A percentile compares a stretch with the other conserved stretches of the same genome.
These are phyloP conservation scores for Trichoderma polysporum DNA, from an alignment of 2,329 filamentous ascomycete genomes.

Conservation along the genomic window DNA sequence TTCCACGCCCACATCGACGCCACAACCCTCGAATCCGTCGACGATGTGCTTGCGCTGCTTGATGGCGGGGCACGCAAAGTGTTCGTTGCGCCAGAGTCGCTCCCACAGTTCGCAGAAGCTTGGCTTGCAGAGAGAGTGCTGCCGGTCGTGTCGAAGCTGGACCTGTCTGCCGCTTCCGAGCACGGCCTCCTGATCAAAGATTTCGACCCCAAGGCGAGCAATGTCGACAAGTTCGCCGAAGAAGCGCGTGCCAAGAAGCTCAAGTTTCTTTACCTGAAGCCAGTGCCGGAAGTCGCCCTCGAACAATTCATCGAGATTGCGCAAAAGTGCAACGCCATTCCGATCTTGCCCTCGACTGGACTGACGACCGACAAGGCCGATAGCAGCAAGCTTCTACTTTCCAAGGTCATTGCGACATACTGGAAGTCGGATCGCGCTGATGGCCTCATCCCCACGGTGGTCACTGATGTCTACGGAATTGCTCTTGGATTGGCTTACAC, in stretches of 20 bases:
- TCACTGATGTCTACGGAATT: slow-evolving; percentile 82
- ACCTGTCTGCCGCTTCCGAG: slow-evolving; percentile 47
- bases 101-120: slow-evolving; percentile 58
- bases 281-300: slow-evolving; percentile 46
- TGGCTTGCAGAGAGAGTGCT: slow-evolving; percentile 58
- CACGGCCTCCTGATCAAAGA: slow-evolving; percentile 53
- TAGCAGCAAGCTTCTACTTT: slow-evolving; percentile 55
- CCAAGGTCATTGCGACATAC: slow-evolving; percentile 69
- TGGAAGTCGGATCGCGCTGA: slow-evolving; percentile 82
- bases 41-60: slow-evolving; percentile 77
- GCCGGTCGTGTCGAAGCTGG: slow-evolving; percentile 48
- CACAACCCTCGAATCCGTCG: slow-evolving; percentile 63
- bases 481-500: slow-evolving; percentile 92
- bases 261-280: slow-evolving; percentile 51
- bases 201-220: slow-evolving; percentile 46
- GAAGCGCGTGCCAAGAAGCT: slow-evolving; percentile 47
- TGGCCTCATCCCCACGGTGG: slow-evolving; percentile 82
- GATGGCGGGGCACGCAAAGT: slow-evolving; percentile 83
- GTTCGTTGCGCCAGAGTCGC: slow-evolving; percentile 72
- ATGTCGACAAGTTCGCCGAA: slow-evolving; percentile 45
- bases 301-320: slow-evolving; percentile 48
- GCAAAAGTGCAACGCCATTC: slow-evolving; percentile 58
- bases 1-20: slow-evolving; percentile 74
- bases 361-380: slow-evolving; percentile 69
- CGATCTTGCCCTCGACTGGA: slow-evolving; percentile 68